These are phyloP conservation scores for Clavispora carvajalis DNA, from an alignment of 805 yeast genomes.

Conservation along the genomic window DNA sequence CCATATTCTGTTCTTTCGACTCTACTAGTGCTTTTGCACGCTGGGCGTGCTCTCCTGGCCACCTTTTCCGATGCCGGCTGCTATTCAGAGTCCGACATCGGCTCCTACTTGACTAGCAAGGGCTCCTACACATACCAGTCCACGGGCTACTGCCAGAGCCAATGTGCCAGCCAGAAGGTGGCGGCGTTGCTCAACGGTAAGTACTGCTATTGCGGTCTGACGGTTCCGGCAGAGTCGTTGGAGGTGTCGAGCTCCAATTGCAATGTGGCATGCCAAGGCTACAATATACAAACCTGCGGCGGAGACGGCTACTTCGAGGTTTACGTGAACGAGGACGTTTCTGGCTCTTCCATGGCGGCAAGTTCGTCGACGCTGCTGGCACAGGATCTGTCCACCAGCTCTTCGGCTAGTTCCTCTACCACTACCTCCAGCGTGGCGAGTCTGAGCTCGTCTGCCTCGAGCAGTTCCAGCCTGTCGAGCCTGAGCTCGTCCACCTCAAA, in stretches of 20 bases:
- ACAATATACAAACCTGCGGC: slow-evolving; percentile 56
- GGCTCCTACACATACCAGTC: slow-evolving; percentile 58
- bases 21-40: slow-evolving; percentile 9
- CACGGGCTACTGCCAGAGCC: slow-evolving; percentile 47
- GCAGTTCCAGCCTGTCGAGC: neutral
- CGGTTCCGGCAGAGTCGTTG: slow-evolving; percentile 24
- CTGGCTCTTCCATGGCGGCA: slow-evolving; percentile 10
- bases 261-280: slow-evolving; percentile 52
- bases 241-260: slow-evolving; percentile 15
- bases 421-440: slow-evolving; percentile 1
- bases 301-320: slow-evolving; percentile 40
- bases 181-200: slow-evolving; percentile 43
- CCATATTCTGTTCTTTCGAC: neutral
- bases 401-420: slow-evolving; percentile 7
- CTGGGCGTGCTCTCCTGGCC: slow-evolving; percentile 5
- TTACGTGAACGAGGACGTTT: slow-evolving; percentile 32
- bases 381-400: slow-evolving; percentile 10
- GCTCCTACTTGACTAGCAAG: slow-evolving; percentile 25
- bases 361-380: slow-evolving; percentile 13
- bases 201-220: slow-evolving; percentile 64
- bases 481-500: neutral
- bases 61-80: slow-evolving; percentile 12
- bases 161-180: slow-evolving; percentile 36
- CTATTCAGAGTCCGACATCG: slow-evolving; percentile 11
- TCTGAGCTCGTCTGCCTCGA: neutral